phyloP scores from a whole-genome alignment of 768 basidiomycete genomes.

The Psilocybe tampanensis region DNA sequence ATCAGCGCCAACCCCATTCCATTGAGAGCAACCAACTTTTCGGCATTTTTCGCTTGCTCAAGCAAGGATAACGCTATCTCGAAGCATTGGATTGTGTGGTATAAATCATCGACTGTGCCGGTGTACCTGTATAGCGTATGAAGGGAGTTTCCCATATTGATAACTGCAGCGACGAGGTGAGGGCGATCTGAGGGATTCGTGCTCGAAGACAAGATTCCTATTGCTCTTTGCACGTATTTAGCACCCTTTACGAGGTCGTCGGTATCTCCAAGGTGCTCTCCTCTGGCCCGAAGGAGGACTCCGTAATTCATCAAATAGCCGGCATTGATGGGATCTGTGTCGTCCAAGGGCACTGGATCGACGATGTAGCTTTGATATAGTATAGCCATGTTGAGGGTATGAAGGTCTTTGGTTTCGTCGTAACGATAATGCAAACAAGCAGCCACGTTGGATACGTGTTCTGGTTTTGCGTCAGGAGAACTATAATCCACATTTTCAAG shows the following conservation, averaged over 20 bases:
- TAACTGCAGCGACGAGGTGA: neutral
- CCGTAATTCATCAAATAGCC: constrained; percentile 9
- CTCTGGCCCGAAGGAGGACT: constrained; percentile 1
- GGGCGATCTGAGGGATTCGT: neutral
- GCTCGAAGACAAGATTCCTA: neutral
- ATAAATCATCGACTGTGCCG: constrained; percentile 3
- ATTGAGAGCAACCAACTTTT: neutral
- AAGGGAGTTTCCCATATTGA: constrained; percentile 2
- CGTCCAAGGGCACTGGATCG: neutral
- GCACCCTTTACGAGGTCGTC: constrained; percentile 1
- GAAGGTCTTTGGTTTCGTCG: neutral
- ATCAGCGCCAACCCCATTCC: constrained; percentile 2
- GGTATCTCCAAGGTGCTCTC: constrained; percentile 2
- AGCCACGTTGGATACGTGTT: neutral
- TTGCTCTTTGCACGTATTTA: constrained; percentile 1
- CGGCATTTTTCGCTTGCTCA: neutral
- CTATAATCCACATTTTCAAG: constrained; percentile 1
- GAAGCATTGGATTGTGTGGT: constrained; percentile 3
- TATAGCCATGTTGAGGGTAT: constrained; percentile 2
- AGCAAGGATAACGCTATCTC: neutral
- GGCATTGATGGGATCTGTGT: neutral
- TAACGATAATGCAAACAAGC: constrained; percentile 1
- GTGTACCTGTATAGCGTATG: constrained; percentile 2
- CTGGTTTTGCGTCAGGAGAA: constrained; percentile 1
- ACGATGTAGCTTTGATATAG: constrained; percentile 11